Base-by-base conservation (phyloP, 192 early-diverging fungal species). In the Linnemannia zychae region DNA sequence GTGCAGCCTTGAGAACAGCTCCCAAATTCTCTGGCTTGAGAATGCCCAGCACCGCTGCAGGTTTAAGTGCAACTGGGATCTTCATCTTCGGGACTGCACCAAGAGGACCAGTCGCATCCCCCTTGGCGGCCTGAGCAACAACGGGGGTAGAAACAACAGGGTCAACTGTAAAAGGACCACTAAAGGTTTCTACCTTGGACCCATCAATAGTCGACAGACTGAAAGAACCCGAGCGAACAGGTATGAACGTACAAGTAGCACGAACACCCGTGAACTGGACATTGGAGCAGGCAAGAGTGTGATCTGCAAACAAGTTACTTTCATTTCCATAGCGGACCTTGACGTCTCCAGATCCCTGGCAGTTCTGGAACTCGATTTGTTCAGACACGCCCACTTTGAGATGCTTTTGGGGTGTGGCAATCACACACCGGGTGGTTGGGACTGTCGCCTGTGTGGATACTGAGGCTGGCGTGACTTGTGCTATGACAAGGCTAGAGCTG, bases 141-240 rank as follows among this genome's bases (percentile, higher is more conserved):
- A 38, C 67, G 12, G 37, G 37, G 1, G 17, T 20, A 12, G 63
- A 31, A 11, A 6, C 13, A 28, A 7, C 34, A 34, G 71, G 24
- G 31, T 68, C 67, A 9, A 78, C 75, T 9, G 31, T 57, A 28
- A 78, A 78, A 31, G 36, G n/a, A 33, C 69, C 77, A 36, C 77
- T 79, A 33, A 37, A 79, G 0, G 70, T 66, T 33, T 71, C 53
- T 16, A 36, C 13, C 2, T n/a, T 33, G 1, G 34, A 50, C 0
- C 13, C 60, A 38, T 79, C 70, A 22, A 65, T 71, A 1, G 77
- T 36, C 44, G 69, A 79, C 33, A 69, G 38, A 40, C 20, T 40
- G 13, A 40, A 69, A 7, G 18, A 11, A 3, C 67, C 67, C 1
- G 67, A 5, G 20, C 77, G 77, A 11, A 31, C 2, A 18, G 77